Conservation (phyloP, 2,329 filamentous ascomycete species). For the Spiromastix sp. region DNA sequence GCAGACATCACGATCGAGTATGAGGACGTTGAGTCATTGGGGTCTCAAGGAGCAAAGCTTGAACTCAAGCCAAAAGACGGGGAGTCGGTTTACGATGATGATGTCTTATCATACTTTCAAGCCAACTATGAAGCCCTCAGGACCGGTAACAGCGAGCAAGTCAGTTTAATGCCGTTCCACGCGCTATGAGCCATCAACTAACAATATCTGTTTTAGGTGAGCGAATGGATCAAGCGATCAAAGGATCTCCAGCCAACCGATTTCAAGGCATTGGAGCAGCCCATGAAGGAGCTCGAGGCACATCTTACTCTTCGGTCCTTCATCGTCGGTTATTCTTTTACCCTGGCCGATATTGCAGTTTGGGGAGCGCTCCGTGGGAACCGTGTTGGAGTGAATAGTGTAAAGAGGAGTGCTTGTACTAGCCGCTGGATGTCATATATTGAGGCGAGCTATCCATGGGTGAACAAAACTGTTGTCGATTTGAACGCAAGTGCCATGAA, state of each 20-base stretch:
- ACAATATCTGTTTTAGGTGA: conserved; percentile 8
- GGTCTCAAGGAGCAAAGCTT: conserved; percentile 8
- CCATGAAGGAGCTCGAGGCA: conserved; percentile 14
- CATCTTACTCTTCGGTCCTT: conserved; percentile 15
- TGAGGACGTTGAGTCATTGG: conserved; percentile 12
- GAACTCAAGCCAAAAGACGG: conserved; percentile 10
- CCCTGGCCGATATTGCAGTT: conserved; percentile 13
- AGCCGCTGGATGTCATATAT: conserved; percentile 16
- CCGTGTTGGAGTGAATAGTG: conserved; percentile 9
- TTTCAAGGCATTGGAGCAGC: conserved; percentile 14
- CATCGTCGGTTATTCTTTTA: conserved; percentile 13
- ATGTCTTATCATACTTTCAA: conserved; percentile 10
- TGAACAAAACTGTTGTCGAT: conserved; percentile 11
- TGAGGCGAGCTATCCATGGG: conserved; percentile 15
- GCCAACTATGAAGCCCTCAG: conserved; percentile 9
- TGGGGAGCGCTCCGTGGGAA: conserved; percentile 16
- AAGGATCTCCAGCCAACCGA: conserved; percentile 8
- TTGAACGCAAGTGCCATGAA: conserved; percentile 11
- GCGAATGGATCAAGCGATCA: conserved; percentile 14
- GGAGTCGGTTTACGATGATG: conserved; percentile 11
- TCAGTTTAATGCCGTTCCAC: conserved; percentile 5
- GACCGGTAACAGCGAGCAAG: conserved; percentile 10
- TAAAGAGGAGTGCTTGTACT: conserved; percentile 8
- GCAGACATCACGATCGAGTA: conserved; percentile 7
- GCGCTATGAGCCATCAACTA: neutral